Conservation (phyloP, 2,329 filamentous ascomycete species). For the Exophiala xenobiotica region DNA sequence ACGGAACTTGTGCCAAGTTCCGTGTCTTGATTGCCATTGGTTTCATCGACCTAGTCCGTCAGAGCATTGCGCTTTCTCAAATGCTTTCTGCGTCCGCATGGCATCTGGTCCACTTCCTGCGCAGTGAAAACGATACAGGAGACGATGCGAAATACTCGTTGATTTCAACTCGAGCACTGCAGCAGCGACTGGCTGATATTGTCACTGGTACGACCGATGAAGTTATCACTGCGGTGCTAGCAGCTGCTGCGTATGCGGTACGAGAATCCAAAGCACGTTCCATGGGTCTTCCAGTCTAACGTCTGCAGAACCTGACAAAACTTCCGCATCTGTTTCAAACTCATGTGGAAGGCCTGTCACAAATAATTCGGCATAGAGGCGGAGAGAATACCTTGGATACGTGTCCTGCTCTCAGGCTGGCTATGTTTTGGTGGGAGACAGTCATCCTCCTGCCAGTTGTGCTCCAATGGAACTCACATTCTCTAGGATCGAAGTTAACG, state of each 20-base stretch:
- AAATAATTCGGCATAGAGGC: conserved; percentile 4
- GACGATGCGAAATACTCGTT: conserved; percentile 7
- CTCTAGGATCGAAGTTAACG: conserved; percentile 6
- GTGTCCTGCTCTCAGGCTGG: neutral
- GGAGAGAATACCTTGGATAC: conserved; percentile 5
- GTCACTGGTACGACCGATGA: conserved; percentile 7
- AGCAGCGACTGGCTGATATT: conserved; percentile 2
- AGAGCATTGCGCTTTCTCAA: conserved; percentile 8
- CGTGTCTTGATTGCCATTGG: conserved; percentile 8
- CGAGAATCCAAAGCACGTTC: neutral
- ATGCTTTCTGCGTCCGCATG: conserved; percentile 9
- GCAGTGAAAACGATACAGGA: conserved; percentile 2
- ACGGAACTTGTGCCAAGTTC: conserved; percentile 8
- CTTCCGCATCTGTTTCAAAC: neutral
- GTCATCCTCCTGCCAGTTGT: neutral
- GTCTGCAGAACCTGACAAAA: conserved; percentile 5
- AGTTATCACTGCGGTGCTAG: conserved; percentile 5
- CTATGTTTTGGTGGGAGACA: conserved; percentile 6
- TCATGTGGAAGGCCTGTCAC: conserved; percentile 3
- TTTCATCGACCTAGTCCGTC: conserved; percentile 8
- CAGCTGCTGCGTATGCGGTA: conserved; percentile 9
- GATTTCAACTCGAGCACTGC: conserved; percentile 5
- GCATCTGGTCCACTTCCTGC: conserved; percentile 6
- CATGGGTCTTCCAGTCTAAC: neutral
- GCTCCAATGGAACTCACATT: too few relatives aligned